Conservation (phyloP, 169 alveolate species). For the Eimeria maxima region DNA sequence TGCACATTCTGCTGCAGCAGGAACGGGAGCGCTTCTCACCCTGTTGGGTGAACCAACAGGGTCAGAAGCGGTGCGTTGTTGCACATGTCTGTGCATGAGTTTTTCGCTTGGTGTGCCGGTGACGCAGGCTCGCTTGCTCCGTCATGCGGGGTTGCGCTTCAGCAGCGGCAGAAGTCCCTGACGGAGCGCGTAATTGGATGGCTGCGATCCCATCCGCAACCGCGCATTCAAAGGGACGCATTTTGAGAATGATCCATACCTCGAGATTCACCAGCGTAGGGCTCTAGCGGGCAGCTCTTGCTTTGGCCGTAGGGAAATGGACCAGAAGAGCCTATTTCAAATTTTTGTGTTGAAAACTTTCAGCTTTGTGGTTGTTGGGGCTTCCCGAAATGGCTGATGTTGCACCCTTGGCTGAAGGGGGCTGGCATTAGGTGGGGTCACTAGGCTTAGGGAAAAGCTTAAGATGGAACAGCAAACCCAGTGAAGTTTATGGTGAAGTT, state of each 20-base stretch:
- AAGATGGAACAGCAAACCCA: too few species aligned
- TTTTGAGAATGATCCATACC: neutral
- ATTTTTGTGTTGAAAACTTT: too few species aligned
- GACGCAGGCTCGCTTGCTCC: neutral
- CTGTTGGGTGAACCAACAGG: too few species aligned
- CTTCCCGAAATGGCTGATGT: too few species aligned
- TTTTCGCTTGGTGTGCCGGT: neutral
- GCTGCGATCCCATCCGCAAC: neutral
- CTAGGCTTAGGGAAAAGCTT: too few species aligned
- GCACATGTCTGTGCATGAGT: neutral
- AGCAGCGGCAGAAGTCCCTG: neutral
- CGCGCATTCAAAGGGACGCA: neutral
- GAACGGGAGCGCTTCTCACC: neutral
- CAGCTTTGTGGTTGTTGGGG: too few species aligned
- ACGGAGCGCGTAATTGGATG: slow-evolving; percentile 5
- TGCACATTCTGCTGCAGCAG: neutral
- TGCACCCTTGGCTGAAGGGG: too few species aligned
- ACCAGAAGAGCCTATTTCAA: neutral
- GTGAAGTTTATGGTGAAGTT: too few species aligned
- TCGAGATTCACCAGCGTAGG: too few species aligned
- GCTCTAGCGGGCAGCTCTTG: too few species aligned
- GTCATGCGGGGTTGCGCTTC: neutral
- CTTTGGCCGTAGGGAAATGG: too few species aligned
- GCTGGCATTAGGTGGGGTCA: too few species aligned
- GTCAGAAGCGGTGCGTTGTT: neutral